These are phyloP conservation scores for Tagetes erecta DNA, from an alignment of 129 eudicot species.

Conservation along the genomic window DNA sequence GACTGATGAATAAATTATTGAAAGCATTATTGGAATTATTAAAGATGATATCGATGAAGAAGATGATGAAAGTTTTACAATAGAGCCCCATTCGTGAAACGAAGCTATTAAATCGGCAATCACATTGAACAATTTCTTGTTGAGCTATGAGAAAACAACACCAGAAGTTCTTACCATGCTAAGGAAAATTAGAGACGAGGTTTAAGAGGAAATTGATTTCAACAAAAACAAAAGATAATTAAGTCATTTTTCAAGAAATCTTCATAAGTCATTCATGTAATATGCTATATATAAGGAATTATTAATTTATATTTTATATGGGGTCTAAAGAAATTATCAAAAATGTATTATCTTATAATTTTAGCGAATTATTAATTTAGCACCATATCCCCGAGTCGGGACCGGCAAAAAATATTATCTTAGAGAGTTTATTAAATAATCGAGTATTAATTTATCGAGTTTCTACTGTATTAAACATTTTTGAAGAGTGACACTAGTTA, in stretches of 20 bases:
- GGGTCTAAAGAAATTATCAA: slow-evolving; percentile 9
- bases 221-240: no score
- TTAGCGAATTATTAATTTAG: no score
- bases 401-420: slow-evolving; percentile 25
- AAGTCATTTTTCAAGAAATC: slow-evolving; percentile 28
- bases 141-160: slow-evolving; percentile 40
- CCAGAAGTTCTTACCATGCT: slow-evolving; percentile 39
- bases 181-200: slow-evolving; percentile 32
- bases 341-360: no score
- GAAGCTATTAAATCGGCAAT: background rate
- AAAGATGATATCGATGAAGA: no score
- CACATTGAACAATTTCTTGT: slow-evolving; percentile 37
- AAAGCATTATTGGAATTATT: no score
- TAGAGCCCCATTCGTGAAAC: no score
- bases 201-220: no score
- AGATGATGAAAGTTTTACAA: no score
- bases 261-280: slow-evolving; percentile 31
- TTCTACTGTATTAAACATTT: slow-evolving; percentile 10
- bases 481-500: background rate
- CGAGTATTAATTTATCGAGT: slow-evolving; percentile 40
- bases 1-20: no score
- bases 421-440: slow-evolving; percentile 40
- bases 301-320: slow-evolving; percentile 32
- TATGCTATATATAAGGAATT: slow-evolving; percentile 32
- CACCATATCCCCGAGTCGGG: no score